Base-by-base conservation (phyloP, 306 rosid genomes). In the Gynostemma pentaphyllum region DNA sequence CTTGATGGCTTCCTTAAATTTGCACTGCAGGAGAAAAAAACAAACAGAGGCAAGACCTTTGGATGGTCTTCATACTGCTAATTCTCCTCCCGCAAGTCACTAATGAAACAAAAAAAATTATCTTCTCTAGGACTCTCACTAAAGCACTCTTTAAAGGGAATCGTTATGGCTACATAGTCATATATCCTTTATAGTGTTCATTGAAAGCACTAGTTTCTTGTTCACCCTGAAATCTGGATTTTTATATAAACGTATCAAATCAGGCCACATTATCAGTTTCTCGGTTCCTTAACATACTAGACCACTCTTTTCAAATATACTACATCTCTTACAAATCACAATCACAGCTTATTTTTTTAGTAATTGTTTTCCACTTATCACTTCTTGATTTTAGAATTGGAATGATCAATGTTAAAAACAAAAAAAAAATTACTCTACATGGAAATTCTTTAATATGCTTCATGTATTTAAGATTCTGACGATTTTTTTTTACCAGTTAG, bases 401-500 rank as follows among this genome's bases (percentile, higher is more conserved):
- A n/a, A n/a, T n/a, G n/a, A n/a, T n/a, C n/a, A n/a, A n/a, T n/a
- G n/a, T n/a, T n/a, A n/a, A n/a, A n/a, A n/a, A n/a, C n/a, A n/a
- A n/a, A n/a, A n/a, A n/a, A n/a, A n/a, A n/a, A n/a, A n/a, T n/a
- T n/a, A n/a, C n/a, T n/a, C 36, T 3, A 10, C 9, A 45, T 56
- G 28, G 22, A 39, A 36, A 60, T 40, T 60, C 18, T 40, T 28
- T 5, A 23, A 40, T 23, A 3, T 60, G 22, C 0, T 2, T 40
- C 23, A 52, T 52, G 32, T n/a, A 4, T 27, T 22, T 40, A 36
- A 41, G 36, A 40, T 48, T 49, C 74, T 73, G 66, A 68, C 45
- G 23, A 15, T 29, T 69, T 56, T 21, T 15, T 28, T 41, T 64
- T 72, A 72, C 59, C 96, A 92, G 99, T 73, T 88, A 85, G 95